Base-by-base conservation (phyloP, 345 rosid genomes). In the Aquilaria yunnanensis region DNA sequence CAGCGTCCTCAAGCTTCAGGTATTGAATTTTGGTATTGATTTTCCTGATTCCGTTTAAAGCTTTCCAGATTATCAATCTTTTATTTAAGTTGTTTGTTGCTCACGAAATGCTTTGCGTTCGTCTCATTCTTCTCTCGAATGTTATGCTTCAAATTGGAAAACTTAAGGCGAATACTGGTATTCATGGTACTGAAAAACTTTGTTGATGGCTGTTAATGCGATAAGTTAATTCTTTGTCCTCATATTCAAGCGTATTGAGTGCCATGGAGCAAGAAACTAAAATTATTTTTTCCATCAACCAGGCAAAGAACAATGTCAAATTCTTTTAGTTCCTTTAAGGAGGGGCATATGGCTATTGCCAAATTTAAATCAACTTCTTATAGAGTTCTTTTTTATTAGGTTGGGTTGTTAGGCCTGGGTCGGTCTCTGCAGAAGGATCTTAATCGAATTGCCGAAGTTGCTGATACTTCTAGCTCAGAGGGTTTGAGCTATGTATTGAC, bases 1-100 rank as follows among this genome's bases (percentile, higher is more conserved):
- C 43, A 86, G 75, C 59, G 91, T 94, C 57, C 67, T 94, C 59
- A 88, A 94, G 82, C 86, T 94, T 67, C 99, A 94, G 95, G 99
- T 88, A 23, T n/a, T 48, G 14, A 31, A 31, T 33, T 32, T 29
- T 32, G 46, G 48, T 23, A 4, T 23, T 55, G 32, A 33, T 69
- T 51, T 13, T 49, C 3, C 5, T 45, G 8, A 23, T 37, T 37
- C 43, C 43, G 5, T 37, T 37, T 37, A 9, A 37, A 37, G 43
- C 43, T 37, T 14, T 41, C 14, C 14, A 51, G 12, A 46, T 51
- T 45, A 33, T 68, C 52, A 12, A 8, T 34, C 11, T 1, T 57
- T 61, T 7, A 32, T 31, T 63, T 45, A 8, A 31, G 45, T 2
- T 33, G 62, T 23, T 54, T 9, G 31, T 54, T 23, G 32, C 31